A percentile compares a stretch with the other conserved stretches of the same genome.
Conservation (phyloP, 805 yeast species). For the Candida railenensis region DNA sequence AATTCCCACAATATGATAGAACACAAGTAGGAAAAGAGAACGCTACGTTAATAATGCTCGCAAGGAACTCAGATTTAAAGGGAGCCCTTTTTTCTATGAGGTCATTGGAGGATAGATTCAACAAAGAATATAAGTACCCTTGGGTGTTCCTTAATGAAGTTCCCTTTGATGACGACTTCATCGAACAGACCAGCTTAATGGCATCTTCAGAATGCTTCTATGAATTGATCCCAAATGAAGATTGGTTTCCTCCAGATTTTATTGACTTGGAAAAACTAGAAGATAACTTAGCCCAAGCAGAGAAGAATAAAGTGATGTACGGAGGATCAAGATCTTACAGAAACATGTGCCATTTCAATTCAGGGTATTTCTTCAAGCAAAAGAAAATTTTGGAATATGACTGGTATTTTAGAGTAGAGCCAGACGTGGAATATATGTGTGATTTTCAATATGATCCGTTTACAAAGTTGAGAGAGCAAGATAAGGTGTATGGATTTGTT, state of each 20-base stretch:
- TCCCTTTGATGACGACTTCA: conserved; percentile 41
- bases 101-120: conserved; percentile 44
- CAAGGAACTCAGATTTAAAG: conserved; percentile 73
- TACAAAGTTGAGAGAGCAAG: conserved; percentile 36
- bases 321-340: conserved; percentile 54
- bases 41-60: conserved; percentile 86
- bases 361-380: conserved; percentile 58
- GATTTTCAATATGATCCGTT: conserved; percentile 59
- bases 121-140: conserved; percentile 37
- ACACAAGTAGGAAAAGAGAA: conserved; percentile 57
- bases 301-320: conserved; percentile 28
- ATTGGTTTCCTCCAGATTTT: conserved; percentile 41
- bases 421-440: conserved; percentile 54
- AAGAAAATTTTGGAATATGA: conserved; percentile 45
- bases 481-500: conserved; percentile 51
- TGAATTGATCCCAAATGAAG: conserved; percentile 38
- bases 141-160: conserved; percentile 47
- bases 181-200: conserved; percentile 42
- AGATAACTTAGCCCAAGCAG: conserved; percentile 19
- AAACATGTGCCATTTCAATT: conserved; percentile 73
- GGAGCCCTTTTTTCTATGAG: conserved; percentile 59
- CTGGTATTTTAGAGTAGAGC: conserved; percentile 64
- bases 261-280: conserved; percentile 31
- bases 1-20: conserved; percentile 12
- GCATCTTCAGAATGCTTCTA: conserved; percentile 37